These are phyloP conservation scores for Drechslera avenae DNA, from an alignment of 2,329 filamentous ascomycete species.

Conservation along the genomic window DNA sequence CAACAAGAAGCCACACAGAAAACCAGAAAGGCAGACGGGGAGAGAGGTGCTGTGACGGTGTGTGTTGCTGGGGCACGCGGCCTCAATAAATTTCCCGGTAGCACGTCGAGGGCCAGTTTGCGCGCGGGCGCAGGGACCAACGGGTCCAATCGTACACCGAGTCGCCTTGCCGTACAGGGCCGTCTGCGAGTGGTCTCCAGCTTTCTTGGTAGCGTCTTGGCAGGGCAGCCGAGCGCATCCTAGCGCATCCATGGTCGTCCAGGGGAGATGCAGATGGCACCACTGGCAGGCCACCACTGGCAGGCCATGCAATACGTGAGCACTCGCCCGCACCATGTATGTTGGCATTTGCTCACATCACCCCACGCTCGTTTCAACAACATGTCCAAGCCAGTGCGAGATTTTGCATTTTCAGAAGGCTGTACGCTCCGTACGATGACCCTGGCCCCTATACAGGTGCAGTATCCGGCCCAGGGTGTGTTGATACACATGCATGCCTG, in stretches of 20 bases:
- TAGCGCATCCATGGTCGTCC: slow-evolving; percentile 13
- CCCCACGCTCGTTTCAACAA: no score
- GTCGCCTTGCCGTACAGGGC: slow-evolving; percentile 21
- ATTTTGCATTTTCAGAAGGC: neutral
- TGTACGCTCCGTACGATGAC: neutral
- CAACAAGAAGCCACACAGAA: slow-evolving; percentile 6
- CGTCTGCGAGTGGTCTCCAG: slow-evolving; percentile 12
- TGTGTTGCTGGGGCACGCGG: slow-evolving; percentile 22
- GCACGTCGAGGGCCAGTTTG: slow-evolving; percentile 11
- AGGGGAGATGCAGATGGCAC: slow-evolving; percentile 1
- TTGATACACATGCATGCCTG: slow-evolving; percentile 26
- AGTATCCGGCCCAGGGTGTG: slow-evolving; percentile 6
- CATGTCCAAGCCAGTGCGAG: neutral
- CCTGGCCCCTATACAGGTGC: neutral
- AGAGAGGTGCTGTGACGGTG: slow-evolving; percentile 7
- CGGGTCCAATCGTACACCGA: slow-evolving; percentile 5
- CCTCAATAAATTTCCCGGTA: slow-evolving; percentile 37
- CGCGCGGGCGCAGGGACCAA: slow-evolving; percentile 25
- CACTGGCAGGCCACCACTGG: slow-evolving; percentile 31
- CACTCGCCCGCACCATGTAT: slow-evolving; percentile 15
- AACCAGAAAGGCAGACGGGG: neutral
- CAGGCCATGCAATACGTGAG: slow-evolving; percentile 17
- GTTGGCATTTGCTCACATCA: slow-evolving; percentile 24
- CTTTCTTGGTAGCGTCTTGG: slow-evolving; percentile 28
- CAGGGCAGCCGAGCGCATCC: slow-evolving; percentile 22